These are phyloP conservation scores for Penicillium malachiteum DNA, from an alignment of 495 filamentous ascomycete species.

Conservation along the genomic window DNA sequence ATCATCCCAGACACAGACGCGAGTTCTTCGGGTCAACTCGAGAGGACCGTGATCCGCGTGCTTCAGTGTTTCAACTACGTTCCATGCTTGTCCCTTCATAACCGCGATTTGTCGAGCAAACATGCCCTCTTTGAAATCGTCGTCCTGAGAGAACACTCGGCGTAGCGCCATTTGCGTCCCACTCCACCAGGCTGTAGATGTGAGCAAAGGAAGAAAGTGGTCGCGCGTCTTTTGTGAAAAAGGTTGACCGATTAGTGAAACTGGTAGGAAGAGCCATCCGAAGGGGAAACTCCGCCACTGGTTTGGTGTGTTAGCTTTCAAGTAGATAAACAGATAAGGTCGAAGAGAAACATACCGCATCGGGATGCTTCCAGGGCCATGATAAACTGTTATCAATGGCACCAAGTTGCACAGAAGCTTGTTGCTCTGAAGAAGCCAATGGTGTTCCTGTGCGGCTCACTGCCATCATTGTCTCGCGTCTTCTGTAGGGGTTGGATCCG, in stretches of 20 bases:
- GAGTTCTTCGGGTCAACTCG: slow-evolving; percentile 83
- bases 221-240: slow-evolving; percentile 90
- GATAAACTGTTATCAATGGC: slow-evolving; percentile 98
- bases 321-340: background rate
- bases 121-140: slow-evolving; percentile 98
- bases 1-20: slow-evolving; percentile 98
- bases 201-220: slow-evolving; percentile 91
- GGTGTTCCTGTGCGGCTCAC: slow-evolving; percentile 61
- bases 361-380: slow-evolving; percentile 99
- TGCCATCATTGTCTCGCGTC: slow-evolving; percentile 83
- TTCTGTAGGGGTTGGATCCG: slow-evolving; percentile 62
- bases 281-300: slow-evolving; percentile 91
- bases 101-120: slow-evolving; percentile 95
- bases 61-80: slow-evolving; percentile 96
- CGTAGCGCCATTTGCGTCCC: slow-evolving; percentile 86
- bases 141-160: slow-evolving; percentile 81
- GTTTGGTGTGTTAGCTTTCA: slow-evolving; percentile 20
- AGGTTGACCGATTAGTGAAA: slow-evolving; percentile 92
- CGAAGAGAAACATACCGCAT: slow-evolving; percentile 60
- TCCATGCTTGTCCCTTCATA: slow-evolving; percentile 99
- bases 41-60: slow-evolving; percentile 87
- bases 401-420: slow-evolving; percentile 71
- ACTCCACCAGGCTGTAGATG: slow-evolving; percentile 94
- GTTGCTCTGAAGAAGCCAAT: slow-evolving; percentile 41
- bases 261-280: slow-evolving; percentile 96